Evolutionary conservation across 495 filamentous ascomycete species (phyloP).

Genomic region (Penicillium manginii): DNA sequence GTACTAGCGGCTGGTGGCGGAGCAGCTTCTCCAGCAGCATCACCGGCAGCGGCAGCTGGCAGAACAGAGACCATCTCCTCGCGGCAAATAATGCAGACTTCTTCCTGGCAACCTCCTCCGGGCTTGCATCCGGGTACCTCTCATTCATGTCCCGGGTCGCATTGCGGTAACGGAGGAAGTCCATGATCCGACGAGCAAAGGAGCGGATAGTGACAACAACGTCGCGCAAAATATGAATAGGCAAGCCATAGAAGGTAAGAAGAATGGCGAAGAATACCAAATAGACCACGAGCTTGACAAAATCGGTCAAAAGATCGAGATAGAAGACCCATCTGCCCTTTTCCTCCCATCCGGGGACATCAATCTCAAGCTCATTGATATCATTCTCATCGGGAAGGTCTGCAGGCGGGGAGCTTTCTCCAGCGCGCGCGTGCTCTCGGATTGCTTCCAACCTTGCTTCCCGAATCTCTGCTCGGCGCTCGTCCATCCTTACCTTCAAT

Average conservation of each 20-base stretch:
- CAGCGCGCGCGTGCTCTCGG: slow-evolving; percentile 43
- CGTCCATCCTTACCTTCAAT: slow-evolving; percentile 64
- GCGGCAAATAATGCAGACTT: slow-evolving; percentile 96
- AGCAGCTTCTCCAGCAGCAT: slow-evolving; percentile 39
- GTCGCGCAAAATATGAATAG: slow-evolving; percentile 95
- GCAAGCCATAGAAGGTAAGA: slow-evolving; percentile 89
- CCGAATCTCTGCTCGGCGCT: slow-evolving; percentile 67
- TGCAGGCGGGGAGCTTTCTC: slow-evolving; percentile 31
- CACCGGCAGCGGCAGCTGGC: slow-evolving; percentile 27
- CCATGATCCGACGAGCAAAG: slow-evolving; percentile 82
- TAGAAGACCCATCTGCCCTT: slow-evolving; percentile 94
- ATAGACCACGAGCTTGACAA: slow-evolving; percentile 88
- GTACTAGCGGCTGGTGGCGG: slow-evolving; percentile 14
- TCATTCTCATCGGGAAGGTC: slow-evolving; percentile 69
- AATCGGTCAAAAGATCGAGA: slow-evolving; percentile 86
- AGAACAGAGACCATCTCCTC: slow-evolving; percentile 88
- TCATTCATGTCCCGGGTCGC: slow-evolving; percentile 91
- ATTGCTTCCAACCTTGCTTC: slow-evolving; percentile 60
- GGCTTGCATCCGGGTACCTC: slow-evolving; percentile 87
- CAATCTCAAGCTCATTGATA: slow-evolving; percentile 89
- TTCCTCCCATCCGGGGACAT: slow-evolving; percentile 94
- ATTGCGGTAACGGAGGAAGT: slow-evolving; percentile 85
- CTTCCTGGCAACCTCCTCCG: slow-evolving; percentile 83
- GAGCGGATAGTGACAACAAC: slow-evolving; percentile 91
- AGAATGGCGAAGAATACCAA: slow-evolving; percentile 90